Base-by-base conservation (phyloP, 345 rosid species). In the Salix viminalis region DNA sequence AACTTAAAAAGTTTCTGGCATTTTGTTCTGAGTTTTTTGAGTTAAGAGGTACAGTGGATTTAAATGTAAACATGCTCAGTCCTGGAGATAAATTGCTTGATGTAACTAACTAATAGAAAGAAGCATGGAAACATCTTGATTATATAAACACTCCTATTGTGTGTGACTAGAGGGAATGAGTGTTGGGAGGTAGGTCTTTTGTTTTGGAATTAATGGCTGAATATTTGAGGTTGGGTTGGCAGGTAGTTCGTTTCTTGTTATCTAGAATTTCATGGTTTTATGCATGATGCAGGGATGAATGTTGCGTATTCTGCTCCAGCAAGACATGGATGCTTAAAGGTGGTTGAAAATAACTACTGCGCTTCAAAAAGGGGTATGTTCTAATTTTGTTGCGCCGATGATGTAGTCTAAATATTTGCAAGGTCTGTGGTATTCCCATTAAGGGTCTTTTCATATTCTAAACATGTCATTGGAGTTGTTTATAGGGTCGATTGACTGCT, bases 321-420 rank as follows among this genome's bases (percentile, higher is more conserved):
- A 77, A 89, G 97, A 76, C 91, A 91, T 86, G 90, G 88, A 85
- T 90, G 93, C 87, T 87, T 95, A 60, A 90, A 85, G 79, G 90
- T 95, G 61, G 97, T 95, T 50, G 99, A 93, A 74, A 95, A 95
- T 81, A 90, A 87, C 81, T 95, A 87, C 83, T 94, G 99, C 81
- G 91, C 97, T 74, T 94, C 99, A n/a, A 89, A 86, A 87, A 87
- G 95, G 82, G 97, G 99, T 91, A 81, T 76, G 76, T 62, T 62
- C 48, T 73, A 54, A 67, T 73, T 67, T 7, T 69, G 65, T 72
- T 65, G n/a, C 18, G 1, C 32, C 21, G 11, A 19, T 41, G n/a
- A 1, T 44, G 52, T 66, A 36, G 62, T 58, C 62, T 58, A 58
- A 58, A 21, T 54, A 18, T 54, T 54, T 54, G 60, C 23, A 7